These are phyloP conservation scores for Pseudocercospora eumusae DNA, from an alignment of 2,329 filamentous ascomycete species.

Conservation along the genomic window DNA sequence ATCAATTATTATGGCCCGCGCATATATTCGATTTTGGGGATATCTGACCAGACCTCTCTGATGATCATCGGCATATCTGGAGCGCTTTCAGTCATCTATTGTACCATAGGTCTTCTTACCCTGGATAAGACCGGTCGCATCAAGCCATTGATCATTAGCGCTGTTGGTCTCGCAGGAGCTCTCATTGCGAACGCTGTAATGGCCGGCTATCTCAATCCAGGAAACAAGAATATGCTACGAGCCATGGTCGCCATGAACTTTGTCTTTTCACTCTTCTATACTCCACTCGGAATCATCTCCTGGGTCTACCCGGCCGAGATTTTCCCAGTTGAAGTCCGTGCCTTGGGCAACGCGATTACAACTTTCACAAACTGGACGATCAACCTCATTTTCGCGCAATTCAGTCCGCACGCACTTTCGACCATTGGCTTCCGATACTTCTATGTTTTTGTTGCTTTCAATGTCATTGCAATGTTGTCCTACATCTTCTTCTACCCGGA, in stretches of 20 bases:
- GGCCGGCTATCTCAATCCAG: conserved; percentile 41
- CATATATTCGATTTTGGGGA: conserved; percentile 14
- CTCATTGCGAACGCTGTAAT: conserved; percentile 47
- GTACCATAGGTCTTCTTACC: conserved; percentile 26
- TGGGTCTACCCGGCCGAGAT: conserved; percentile 42
- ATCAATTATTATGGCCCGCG: conserved; percentile 25
- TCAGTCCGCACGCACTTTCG: conserved; percentile 49
- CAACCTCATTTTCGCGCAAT: conserved; percentile 54
- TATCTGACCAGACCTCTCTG: conserved; percentile 23
- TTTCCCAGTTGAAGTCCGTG: conserved; percentile 36
- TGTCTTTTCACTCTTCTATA: conserved; percentile 51
- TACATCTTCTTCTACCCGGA: conserved; percentile 57
- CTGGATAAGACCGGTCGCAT: conserved; percentile 48
- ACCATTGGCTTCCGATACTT: conserved; percentile 53
- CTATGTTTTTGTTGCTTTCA: conserved; percentile 54
- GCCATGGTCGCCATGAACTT: conserved; percentile 53
- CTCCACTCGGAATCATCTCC: conserved; percentile 48
- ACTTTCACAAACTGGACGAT: conserved; percentile 52
- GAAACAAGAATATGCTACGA: conserved; percentile 42
- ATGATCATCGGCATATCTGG: conserved; percentile 30
- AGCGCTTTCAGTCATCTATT: conserved; percentile 27
- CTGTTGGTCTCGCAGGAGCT: conserved; percentile 44
- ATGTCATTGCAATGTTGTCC: conserved; percentile 44
- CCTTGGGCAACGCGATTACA: conserved; percentile 47
- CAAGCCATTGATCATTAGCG: conserved; percentile 47